Evolutionary conservation across 768 basidiomycete genomes (phyloP).

Genomic region (Leccinum barrowsii): DNA sequence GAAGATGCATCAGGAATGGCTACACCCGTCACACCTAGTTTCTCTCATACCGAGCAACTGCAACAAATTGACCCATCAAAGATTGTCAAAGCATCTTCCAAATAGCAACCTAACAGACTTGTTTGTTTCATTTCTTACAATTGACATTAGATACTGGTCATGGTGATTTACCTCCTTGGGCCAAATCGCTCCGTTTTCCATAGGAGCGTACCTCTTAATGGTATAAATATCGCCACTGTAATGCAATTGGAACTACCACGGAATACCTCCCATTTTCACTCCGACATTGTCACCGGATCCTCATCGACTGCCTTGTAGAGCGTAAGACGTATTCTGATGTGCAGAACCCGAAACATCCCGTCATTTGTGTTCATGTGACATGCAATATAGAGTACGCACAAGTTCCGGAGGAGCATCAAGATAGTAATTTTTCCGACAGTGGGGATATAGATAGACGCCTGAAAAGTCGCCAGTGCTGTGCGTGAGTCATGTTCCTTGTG

Average conservation of each 20-base stretch:
- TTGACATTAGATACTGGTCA: constrained; percentile 16
- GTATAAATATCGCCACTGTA: constrained; percentile 33
- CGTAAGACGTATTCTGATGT: constrained; percentile 27
- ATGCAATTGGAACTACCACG: constrained; percentile 16
- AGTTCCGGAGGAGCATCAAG: constrained; percentile 92
- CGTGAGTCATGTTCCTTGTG: constrained; percentile 10
- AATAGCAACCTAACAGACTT: constrained; percentile 22
- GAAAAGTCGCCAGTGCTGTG: background rate
- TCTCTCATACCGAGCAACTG: constrained; percentile 47
- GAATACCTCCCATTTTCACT: constrained; percentile 13
- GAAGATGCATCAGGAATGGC: constrained; percentile 59
- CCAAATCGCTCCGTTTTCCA: constrained; percentile 13
- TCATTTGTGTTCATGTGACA: constrained; percentile 4
- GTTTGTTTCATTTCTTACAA: constrained; percentile 6
- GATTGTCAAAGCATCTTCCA: constrained; percentile 50
- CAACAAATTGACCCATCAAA: constrained; percentile 29
- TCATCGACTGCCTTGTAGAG: constrained; percentile 20
- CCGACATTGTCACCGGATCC: background rate
- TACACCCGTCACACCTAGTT: constrained; percentile 62
- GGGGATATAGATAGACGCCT: constrained; percentile 91
- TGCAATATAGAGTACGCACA: constrained; percentile 50
- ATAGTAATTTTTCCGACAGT: constrained; percentile 98
- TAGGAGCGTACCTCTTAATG: constrained; percentile 30
- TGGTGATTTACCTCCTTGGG: constrained; percentile 14
- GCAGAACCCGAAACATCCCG: background rate